These are phyloP conservation scores for Yamadazyma siamensis DNA, from an alignment of 1,139 yeast genomes.

Conservation along the genomic window DNA sequence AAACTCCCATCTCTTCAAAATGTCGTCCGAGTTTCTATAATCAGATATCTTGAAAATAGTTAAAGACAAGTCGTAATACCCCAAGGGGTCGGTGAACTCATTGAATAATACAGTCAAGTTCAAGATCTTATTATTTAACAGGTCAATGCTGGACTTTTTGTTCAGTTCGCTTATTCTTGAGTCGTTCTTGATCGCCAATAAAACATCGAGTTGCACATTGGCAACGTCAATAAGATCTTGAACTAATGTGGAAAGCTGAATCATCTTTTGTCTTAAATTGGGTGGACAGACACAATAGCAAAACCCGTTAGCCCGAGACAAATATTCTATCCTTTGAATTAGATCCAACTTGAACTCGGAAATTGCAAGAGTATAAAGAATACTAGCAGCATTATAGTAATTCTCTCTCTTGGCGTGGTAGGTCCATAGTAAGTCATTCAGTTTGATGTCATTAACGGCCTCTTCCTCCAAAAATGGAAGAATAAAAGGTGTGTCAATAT, in stretches of 20 bases:
- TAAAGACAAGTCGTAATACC: conserved; percentile 80
- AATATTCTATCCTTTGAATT: conserved; percentile 76
- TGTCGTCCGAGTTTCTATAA: conserved; percentile 69
- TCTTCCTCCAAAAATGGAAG: conserved; percentile 74
- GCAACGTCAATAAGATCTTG: conserved; percentile 87
- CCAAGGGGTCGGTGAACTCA: conserved; percentile 82
- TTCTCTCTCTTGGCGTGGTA: conserved; percentile 82
- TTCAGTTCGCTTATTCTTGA: conserved; percentile 48
- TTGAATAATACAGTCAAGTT: conserved; percentile 80
- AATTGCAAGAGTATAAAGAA: conserved; percentile 68
- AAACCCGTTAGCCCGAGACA: conserved; percentile 91
- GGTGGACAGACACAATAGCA: conserved; percentile 86
- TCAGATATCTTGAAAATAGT: conserved; percentile 80
- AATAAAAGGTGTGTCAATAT: conserved; percentile 77
- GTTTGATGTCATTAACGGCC: conserved; percentile 60
- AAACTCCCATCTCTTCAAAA: conserved; percentile 67
- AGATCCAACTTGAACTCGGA: conserved; percentile 70
- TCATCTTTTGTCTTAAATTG: conserved; percentile 70
- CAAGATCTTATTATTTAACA: conserved; percentile 62
- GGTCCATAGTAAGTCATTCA: conserved; percentile 84
- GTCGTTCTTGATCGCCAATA: conserved; percentile 59
- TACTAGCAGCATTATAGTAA: conserved; percentile 79
- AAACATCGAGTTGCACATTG: conserved; percentile 78
- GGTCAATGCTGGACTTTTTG: conserved; percentile 45
- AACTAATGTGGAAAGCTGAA: conserved; percentile 63